A percentile compares a stretch with the other conserved stretches of the same genome.
phyloP scores from a whole-genome alignment of 2,329 filamentous ascomycete genomes.

The Fusarium stilboides region DNA sequence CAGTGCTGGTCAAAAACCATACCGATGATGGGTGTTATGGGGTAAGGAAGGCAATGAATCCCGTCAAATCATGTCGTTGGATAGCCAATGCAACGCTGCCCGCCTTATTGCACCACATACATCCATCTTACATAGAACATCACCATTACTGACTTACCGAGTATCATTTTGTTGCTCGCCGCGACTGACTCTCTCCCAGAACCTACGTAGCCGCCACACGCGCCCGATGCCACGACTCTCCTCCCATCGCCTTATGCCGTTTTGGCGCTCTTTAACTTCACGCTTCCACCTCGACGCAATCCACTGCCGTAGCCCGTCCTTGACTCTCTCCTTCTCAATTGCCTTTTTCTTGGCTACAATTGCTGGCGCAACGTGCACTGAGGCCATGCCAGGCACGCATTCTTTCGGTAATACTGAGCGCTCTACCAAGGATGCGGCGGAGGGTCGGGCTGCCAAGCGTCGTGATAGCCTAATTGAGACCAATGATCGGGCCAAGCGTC shows the following conservation, averaged over 20 bases:
- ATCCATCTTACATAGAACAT: constrained; percentile 7
- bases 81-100: neutral
- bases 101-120: neutral
- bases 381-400: constrained; percentile 66
- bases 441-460: constrained; percentile 72
- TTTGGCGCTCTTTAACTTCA: constrained; percentile 65
- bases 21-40: neutral
- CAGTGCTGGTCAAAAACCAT: constrained; percentile 1
- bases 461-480: constrained; percentile 76
- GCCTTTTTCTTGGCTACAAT: constrained; percentile 74
- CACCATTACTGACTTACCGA: constrained; percentile 40
- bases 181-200: constrained; percentile 74
- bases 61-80: neutral
- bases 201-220: constrained; percentile 74
- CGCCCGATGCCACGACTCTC: constrained; percentile 68
- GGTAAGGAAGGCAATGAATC: neutral
- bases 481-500: constrained; percentile 74
- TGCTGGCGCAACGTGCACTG: constrained; percentile 67
- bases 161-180: constrained; percentile 52
- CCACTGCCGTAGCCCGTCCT: constrained; percentile 76
- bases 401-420: constrained; percentile 76
- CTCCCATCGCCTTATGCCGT: constrained; percentile 64
- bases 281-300: constrained; percentile 71
- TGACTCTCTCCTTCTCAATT: constrained; percentile 77
- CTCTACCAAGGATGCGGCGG: constrained; percentile 72